Evolutionary conservation across 306 rosid genomes (phyloP), one percentile per base, ranked within the genome.

Genomic region (Clitoria ternatea): DNA sequence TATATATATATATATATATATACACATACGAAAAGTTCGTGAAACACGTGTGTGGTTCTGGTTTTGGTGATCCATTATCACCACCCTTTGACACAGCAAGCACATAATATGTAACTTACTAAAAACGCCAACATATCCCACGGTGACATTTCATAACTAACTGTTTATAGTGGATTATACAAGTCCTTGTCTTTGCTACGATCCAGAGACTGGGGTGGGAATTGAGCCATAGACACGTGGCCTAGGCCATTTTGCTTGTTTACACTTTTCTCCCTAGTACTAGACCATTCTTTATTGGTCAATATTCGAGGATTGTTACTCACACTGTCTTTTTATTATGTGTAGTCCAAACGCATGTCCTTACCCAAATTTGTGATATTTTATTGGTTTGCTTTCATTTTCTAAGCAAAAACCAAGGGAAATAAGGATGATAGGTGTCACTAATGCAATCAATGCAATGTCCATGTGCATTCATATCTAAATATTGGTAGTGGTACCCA

Each of bases 41-140:
- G 70, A 79, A 78, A 80, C 92, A 81, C 81, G 83, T 81, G 85
- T 74, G 66, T 59, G 85, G 83, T 57, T 72, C 44, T 44, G 11
- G 24, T 71, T 72, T 37, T 27, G 68, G 63, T 79, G 37, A 64
- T 66, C 70, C 76, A 48, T 26, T 50, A 73, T 48, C 52, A 18
- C n/a, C 43, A 47, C 23, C 33, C 29, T 47, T 13, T 4, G 20
- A 32, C 27, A 53, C 0, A 33, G 44, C 10, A n/a, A n/a, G 2
- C 65, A 20, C 11, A 43, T 10, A 19, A 53, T 7, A n/a, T n/a
- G n/a, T n/a, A 39, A 29, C 30, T 23, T 14, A 2, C 29, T 49
- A 1, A 55, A 50, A 43, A 78, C 43, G 65, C 55, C 66, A 81
- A 75, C 75, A 61, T 48, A 61, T 43, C 65, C 48, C 66, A 54